Conservation (phyloP, 1,284 basidiomycete genomes). For the Puccinia coronata region DNA sequence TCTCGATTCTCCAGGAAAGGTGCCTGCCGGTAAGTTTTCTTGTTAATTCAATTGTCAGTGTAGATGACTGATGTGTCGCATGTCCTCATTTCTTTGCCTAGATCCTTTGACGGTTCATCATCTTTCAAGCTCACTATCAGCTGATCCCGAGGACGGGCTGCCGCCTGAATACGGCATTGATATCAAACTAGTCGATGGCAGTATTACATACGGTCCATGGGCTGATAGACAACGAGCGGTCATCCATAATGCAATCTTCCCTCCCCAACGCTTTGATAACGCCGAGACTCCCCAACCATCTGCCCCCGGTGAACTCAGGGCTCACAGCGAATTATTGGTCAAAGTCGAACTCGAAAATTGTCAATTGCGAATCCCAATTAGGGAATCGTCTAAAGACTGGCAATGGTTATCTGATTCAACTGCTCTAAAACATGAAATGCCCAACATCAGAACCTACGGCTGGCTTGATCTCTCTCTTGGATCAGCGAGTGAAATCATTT, state of each 20-base stretch:
- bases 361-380: constrained; percentile 76
- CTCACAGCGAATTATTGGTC: constrained; percentile 75
- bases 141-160: constrained; percentile 67
- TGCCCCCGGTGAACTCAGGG: constrained; percentile 73
- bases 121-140: constrained; percentile 53
- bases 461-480: constrained; percentile 75
- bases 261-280: constrained; percentile 75
- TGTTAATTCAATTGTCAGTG: background rate
- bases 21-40: constrained; percentile 46
- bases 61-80: constrained; percentile 28
- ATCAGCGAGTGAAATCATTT: constrained; percentile 77
- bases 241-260: constrained; percentile 76
- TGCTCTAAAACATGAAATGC: background rate
- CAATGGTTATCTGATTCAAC: background rate
- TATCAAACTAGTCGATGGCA: constrained; percentile 72
- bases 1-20: constrained; percentile 65
- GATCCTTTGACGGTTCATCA: constrained; percentile 18
- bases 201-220: constrained; percentile 86
- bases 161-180: constrained; percentile 92
- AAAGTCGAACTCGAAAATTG: constrained; percentile 78
- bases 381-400: constrained; percentile 76
- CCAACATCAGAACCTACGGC: constrained; percentile 63
- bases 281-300: constrained; percentile 65
- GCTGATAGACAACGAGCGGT: constrained; percentile 79
- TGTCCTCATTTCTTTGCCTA: constrained; percentile 10